Percentiles rank a stretch among this genome's conserved stretches.
Evolutionary conservation across 2,329 filamentous ascomycete genomes (phyloP).

Genomic region (Colletotrichum lentis): DNA sequence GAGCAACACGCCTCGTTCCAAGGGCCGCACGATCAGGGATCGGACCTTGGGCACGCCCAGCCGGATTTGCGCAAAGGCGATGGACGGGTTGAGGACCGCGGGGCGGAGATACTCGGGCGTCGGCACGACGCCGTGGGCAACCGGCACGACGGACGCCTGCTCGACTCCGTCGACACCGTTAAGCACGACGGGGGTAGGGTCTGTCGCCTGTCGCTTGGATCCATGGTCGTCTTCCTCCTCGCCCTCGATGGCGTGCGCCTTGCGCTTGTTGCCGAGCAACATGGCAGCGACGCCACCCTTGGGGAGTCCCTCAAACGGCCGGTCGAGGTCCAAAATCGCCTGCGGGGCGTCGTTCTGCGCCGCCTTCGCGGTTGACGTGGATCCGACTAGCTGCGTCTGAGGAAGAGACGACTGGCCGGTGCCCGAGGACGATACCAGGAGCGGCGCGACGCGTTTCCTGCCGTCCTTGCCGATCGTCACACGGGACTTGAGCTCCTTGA

Average conservation of each 20-base stretch:
- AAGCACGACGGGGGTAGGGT: conserved; percentile 76
- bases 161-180: conserved; percentile 82
- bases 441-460: conserved; percentile 91
- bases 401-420: conserved; percentile 88
- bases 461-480: conserved; percentile 97
- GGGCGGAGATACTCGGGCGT: conserved; percentile 88
- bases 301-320: conserved; percentile 91
- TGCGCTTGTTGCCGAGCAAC: conserved; percentile 92
- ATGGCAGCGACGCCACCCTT: conserved; percentile 87
- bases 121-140: conserved; percentile 67
- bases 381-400: conserved; percentile 85
- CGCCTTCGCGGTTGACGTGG: conserved; percentile 66
- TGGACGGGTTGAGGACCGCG: conserved; percentile 82
- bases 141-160: conserved; percentile 71
- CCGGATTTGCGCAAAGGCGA: conserved; percentile 83
- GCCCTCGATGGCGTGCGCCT: conserved; percentile 74
- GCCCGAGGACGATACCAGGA: conserved; percentile 89
- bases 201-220: conserved; percentile 65
- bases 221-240: conserved; percentile 75
- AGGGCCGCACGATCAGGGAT: conserved; percentile 80
- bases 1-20: conserved; percentile 72
- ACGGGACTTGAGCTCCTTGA: conserved; percentile 78
- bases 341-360: conserved; percentile 77
- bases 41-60: conserved; percentile 88
- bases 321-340: conserved; percentile 86